Base-by-base conservation (phyloP, 2,329 filamentous ascomycete genomes). In the Colletotrichum spinosum region DNA sequence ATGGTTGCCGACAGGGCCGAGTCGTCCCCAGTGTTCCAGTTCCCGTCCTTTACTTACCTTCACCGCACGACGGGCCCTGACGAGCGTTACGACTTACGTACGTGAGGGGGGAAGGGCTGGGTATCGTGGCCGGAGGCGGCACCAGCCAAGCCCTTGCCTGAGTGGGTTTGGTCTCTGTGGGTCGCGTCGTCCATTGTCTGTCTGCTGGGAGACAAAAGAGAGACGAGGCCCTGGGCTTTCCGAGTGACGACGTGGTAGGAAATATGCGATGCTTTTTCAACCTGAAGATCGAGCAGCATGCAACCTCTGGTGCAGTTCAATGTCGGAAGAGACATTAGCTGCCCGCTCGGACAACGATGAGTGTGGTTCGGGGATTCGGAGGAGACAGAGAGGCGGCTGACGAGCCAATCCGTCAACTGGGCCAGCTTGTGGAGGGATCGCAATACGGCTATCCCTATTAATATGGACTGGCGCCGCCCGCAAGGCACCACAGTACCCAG, bases 1-100 rank as follows among this genome's bases (percentile, higher is more conserved):
- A 41, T 60, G 51, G 58, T 65, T 65, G 62, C 62, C 62, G 58
- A 65, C 41, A 62, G 37, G 51, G 53, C 62, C 62, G 62, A 62
- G 58, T 62, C 62, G 58, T 56, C 62, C 52, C 51, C 45, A 55
- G 49, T 45, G 59, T 44, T 46, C 46, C 58, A 62, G 52, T 65
- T 57, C 45, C 62, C 46, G 52, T 58, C 62, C 41, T 62, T 65
- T 56, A 55, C 25, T 25, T 5, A 25, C 62, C 46, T 65, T 65
- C 58, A 62, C 62, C 58, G 61, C 61, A 60, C 55, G 48, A 65
- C 54, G 58, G 58, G 62, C 17, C 39, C 39, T 50, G 45, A 54
- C 38, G 25, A 65, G 51, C 57, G 57, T 65, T 61, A 44, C 51
- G 46, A 61, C 50, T 65, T 65, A 62, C 62, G 58, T 56, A 65